A percentile compares a stretch with the other conserved stretches of the same genome.
Evolutionary conservation across 257 asterid species (phyloP).

Genomic region (Thymus quinquecostatus): DNA sequence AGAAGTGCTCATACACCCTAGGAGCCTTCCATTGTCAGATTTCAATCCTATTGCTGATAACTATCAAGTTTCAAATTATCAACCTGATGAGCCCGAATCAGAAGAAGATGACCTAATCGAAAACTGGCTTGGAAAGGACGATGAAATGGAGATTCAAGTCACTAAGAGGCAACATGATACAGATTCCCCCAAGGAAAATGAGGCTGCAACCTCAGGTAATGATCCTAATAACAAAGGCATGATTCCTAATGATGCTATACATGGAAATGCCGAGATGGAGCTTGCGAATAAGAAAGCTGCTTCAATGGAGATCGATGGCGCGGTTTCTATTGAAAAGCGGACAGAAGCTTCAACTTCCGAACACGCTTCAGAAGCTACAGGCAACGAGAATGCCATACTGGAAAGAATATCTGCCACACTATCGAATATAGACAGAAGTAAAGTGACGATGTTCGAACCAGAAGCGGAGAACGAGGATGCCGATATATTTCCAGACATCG

Average conservation of each 20-base stretch:
- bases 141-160: constrained; percentile 44
- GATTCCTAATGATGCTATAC: neutral
- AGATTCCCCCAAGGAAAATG: constrained; percentile 14
- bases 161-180: constrained; percentile 32
- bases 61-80: constrained; percentile 34
- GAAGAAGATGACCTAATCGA: constrained; percentile 59
- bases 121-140: constrained; percentile 54
- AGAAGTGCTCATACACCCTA: constrained; percentile 80
- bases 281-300: constrained; percentile 12
- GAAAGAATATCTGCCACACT: constrained; percentile 40
- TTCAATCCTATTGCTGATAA: constrained; percentile 30
- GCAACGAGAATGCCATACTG: constrained; percentile 25
- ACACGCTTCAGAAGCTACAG: constrained; percentile 24
- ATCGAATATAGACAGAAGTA: neutral
- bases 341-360: constrained; percentile 30
- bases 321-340: constrained; percentile 18
- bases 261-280: constrained; percentile 12
- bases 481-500: constrained; percentile 68
- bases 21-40: constrained; percentile 62
- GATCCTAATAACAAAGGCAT: constrained; percentile 24
- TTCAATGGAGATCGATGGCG: constrained; percentile 27
- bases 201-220: constrained; percentile 23
- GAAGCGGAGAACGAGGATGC: constrained; percentile 35
- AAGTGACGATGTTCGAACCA: constrained; percentile 29
- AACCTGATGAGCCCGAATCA: constrained; percentile 44